Base-by-base conservation (phyloP, 352 stramenopile genomes). In the Pythium rhizo-oryzae region DNA sequence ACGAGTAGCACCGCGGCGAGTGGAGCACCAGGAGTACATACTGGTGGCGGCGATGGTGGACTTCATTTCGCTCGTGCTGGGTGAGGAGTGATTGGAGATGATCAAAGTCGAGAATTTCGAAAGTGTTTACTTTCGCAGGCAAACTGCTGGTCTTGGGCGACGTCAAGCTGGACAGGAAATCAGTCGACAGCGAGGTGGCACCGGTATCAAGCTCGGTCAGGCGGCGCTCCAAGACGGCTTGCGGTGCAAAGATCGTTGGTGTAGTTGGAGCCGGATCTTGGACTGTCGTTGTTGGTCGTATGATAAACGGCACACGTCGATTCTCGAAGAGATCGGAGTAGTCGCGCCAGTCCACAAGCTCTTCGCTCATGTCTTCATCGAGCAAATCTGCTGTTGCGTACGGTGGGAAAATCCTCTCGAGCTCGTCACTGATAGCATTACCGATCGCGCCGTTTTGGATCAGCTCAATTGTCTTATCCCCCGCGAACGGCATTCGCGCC, bases 301-400 rank as follows among this genome's bases (percentile, higher is more conserved):
- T 37, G 25, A 57, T 49, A 21, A 62, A 49, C 1, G 56, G 56
- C 19, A 30, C 37, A 1, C 35, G 33, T 13, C 28, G 21, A 50
- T 59, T 67, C 11, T 30, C 24, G 28, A 67, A 67, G 18, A 67
- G 49, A 33, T 74, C 67, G 8, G 60, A 67, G 51, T 70, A 70
- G 41, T 74, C 67, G 8, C 61, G 43, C 67, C 67, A 74, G 55
- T 65, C 62, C 13, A 44, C 12, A 0, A n/a, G 1, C 28, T 54
- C 37, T 1, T 59, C 51, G 1, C 35, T 24, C 8, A 21, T 7
- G 21, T 25, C 54, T 5, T 15, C 35, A 43, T 62, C 50, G 21
- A 37, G 39, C 1, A 69, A n/a, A 46, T 69, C 61, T 0, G 13
- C 13, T 8, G 68, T 65, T 8, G 16, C 25, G 16, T 62, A 65